These are phyloP conservation scores for Gossypium herbaceum DNA, from an alignment of 345 rosid species.

Conservation along the genomic window DNA sequence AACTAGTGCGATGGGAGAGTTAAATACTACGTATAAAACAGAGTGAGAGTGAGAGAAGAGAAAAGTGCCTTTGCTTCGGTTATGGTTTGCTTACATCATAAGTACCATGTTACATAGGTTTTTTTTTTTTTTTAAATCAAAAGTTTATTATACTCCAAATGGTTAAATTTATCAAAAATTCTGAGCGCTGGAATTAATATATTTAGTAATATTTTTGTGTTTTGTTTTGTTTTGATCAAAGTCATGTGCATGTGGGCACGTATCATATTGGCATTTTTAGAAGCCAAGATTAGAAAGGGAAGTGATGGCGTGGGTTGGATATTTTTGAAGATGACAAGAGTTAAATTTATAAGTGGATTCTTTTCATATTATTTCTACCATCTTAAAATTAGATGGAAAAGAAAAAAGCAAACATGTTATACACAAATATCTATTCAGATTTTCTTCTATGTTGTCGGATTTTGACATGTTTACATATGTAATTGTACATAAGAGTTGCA, in stretches of 20 bases:
- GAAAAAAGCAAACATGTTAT: too few species aligned
- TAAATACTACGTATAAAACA: slow-evolving; percentile 9
- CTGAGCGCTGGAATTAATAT: too few species aligned
- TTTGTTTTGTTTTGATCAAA: not conserved
- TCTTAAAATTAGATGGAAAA: not conserved
- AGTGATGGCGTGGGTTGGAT: not conserved
- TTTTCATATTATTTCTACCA: not conserved
- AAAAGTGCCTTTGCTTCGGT: slow-evolving; percentile 11
- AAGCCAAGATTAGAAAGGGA: not conserved
- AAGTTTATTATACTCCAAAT: too few species aligned
- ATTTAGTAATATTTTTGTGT: not conserved
- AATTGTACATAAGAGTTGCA: not conserved
- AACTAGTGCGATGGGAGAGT: slow-evolving; percentile 26
- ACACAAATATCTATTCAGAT: not conserved
- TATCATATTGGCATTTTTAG: not conserved
- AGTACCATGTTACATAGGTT: slow-evolving; percentile 24
- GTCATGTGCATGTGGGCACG: slow-evolving; percentile 8
- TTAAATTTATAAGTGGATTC: not conserved
- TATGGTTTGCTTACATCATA: slow-evolving; percentile 44
- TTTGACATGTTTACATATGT: not conserved
- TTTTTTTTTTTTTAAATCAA: too few species aligned
- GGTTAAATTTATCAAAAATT: too few species aligned
- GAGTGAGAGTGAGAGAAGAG: slow-evolving; percentile 8
- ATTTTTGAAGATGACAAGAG: not conserved
- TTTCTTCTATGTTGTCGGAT: not conserved